phyloP scores from a whole-genome alignment of 2,329 filamentous ascomycete genomes.

The Stachybotrys elegans region DNA sequence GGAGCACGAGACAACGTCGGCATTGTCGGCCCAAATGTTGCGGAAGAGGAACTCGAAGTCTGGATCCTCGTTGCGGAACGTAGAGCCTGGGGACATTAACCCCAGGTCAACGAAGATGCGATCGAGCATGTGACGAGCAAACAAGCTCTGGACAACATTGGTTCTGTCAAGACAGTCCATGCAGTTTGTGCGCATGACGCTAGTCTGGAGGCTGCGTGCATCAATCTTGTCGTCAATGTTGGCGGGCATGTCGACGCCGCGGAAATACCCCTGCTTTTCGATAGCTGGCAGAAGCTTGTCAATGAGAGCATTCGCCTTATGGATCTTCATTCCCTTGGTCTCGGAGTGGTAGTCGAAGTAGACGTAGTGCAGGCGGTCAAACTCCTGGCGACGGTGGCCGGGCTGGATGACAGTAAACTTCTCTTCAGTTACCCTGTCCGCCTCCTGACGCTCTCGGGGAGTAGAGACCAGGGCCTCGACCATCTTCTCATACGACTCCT shows the following conservation, averaged over 20 bases:
- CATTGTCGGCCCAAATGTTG: conserved; percentile 98
- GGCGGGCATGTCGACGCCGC: conserved; percentile 79
- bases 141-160: conserved; percentile 96
- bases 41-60: conserved; percentile 89
- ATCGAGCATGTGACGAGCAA: conserved; percentile 83
- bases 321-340: conserved; percentile 91
- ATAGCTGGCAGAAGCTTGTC: conserved; percentile 76
- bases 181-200: conserved; percentile 94
- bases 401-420: conserved; percentile 76
- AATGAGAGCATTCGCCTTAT: conserved; percentile 81
- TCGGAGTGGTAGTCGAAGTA: conserved; percentile 99
- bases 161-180: conserved; percentile 99
- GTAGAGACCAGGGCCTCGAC: conserved; percentile 69
- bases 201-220: conserved; percentile 74
- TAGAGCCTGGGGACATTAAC: conserved; percentile 69
- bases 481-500: conserved; percentile 90
- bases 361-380: conserved; percentile 87
- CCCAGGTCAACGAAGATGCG: conserved; percentile 84
- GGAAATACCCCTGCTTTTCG: conserved; percentile 82
- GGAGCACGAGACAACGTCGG: conserved; percentile 85
- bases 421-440: conserved; percentile 64
- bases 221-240: conserved; percentile 68
- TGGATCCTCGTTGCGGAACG: conserved; percentile 69
- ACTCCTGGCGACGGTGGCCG: conserved; percentile 52
- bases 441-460: conserved; percentile 60